Evolutionary conservation across 306 rosid species (phyloP).

Genomic region (cucumber (Cucumis sativus)): Cucumber_9930_V3 NC_026661.2:4502001-4502500

Average conservation of each 20-base stretch:
- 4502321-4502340: background rate
- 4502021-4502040: slow-evolving; percentile 1
- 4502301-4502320: slow-evolving; percentile 9
- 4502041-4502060: slow-evolving; percentile 4
- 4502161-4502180: slow-evolving; percentile 9
- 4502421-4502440: background rate
- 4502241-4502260: background rate
- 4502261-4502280: slow-evolving; percentile 10
- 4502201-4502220: background rate
- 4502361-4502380: background rate
- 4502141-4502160: background rate
- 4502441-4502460: background rate
- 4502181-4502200: slow-evolving; percentile 11
- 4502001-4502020: slow-evolving; percentile 15
- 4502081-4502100: background rate
- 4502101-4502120: background rate
- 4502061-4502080: slow-evolving; percentile 5
- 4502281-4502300: slow-evolving; percentile 14
- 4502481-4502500: background rate
- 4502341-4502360: background rate
- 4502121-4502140: slow-evolving; percentile 15
- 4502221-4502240: slow-evolving; percentile 7
- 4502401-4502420: slow-evolving; percentile 15
- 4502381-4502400: slow-evolving; percentile 6
- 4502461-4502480: slow-evolving; percentile 12